Evolutionary conservation across 2,329 filamentous ascomycete genomes (phyloP), one percentile per base, ranked within the genome.

Genomic region (Clarireedia homoeocarpa): DNA sequence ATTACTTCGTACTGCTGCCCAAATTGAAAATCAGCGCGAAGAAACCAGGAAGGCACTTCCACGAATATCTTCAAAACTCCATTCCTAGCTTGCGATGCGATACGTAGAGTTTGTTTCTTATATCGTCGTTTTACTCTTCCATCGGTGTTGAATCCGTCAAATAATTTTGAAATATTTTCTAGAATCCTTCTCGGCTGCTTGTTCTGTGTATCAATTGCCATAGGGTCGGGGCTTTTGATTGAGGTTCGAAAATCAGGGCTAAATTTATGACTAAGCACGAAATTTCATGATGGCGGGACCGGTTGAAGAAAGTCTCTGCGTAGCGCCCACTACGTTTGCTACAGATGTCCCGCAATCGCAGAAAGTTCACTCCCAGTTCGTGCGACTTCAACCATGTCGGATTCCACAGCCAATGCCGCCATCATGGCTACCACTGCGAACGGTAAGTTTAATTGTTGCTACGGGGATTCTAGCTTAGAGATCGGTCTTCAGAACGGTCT

Each of bases 111-210:
- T 20, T 20, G 23, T 45, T 14, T 45, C 10, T 15, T 2, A 2
- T 20, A 5, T 52, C 36, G 44, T 52, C 27, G 7, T 12, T 34
- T 34, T 24, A 0, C 12, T 48, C 23, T 30, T 24, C 12, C 45
- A 39, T 36, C 20, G 7, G 39, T 46, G 34, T 45, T 27, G 27
- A 20, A 20, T 20, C 20, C 20, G 20, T 0, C 20, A 20, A 20
- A 20, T 10, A 30, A 40, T 40, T 40, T 17, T 17, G 14, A 40
- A 40, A 40, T 40, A n/a, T 17, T 40, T 40, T 40, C 17, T 7
- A 40, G 15, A n/a, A 14, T 40, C 17, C 1, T n/a, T 40, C 38
- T 40, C 38, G 38, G 38, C 38, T 40, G 59, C 83, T 59, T 50
- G 59, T 0, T 48, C 45, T 54, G 51, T 54, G 44, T 48, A 54